Evolutionary conservation across 2,329 filamentous ascomycete genomes (phyloP).

Genomic region (Thyridium curvatum): DNA sequence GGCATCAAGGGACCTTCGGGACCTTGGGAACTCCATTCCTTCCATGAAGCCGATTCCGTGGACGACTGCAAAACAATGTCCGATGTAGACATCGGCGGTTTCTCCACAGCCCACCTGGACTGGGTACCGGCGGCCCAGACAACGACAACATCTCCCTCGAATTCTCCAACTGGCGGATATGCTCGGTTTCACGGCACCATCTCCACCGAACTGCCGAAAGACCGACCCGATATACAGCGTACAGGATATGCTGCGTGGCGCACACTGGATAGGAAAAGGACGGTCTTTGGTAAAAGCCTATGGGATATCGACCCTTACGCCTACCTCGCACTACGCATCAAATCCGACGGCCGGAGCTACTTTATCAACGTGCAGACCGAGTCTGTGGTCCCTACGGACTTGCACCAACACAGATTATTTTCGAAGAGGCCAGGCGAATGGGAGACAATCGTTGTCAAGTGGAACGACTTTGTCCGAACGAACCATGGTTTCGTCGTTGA

Average conservation of each 20-base stretch:
- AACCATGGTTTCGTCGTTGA: constrained; percentile 90
- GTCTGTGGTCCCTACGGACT: constrained; percentile 85
- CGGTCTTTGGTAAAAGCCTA: constrained; percentile 76
- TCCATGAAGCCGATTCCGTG: constrained; percentile 43
- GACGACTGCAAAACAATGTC: constrained; percentile 69
- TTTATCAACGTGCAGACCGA: constrained; percentile 96
- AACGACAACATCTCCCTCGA: constrained; percentile 7
- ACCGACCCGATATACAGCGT: constrained; percentile 67
- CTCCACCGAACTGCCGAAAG: constrained; percentile 72
- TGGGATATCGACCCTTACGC: constrained; percentile 89
- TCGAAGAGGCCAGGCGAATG: constrained; percentile 74
- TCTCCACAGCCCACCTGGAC: constrained; percentile 68
- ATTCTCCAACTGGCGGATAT: constrained; percentile 40
- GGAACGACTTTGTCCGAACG: constrained; percentile 90
- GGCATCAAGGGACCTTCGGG: constrained; percentile 58
- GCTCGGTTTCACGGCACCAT: constrained; percentile 83
- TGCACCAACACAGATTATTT: constrained; percentile 90
- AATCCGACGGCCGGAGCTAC: constrained; percentile 86
- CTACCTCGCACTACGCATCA: constrained; percentile 82
- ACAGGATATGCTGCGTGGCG: constrained; percentile 88
- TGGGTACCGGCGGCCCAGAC: constrained; percentile 35
- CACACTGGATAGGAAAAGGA: constrained; percentile 68
- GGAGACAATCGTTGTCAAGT: constrained; percentile 91
- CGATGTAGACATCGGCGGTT: constrained; percentile 81
- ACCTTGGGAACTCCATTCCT: constrained; percentile 59